Base-by-base conservation (phyloP, 176 grass and related monocot genomes). In the Hordeum marinum region DNA sequence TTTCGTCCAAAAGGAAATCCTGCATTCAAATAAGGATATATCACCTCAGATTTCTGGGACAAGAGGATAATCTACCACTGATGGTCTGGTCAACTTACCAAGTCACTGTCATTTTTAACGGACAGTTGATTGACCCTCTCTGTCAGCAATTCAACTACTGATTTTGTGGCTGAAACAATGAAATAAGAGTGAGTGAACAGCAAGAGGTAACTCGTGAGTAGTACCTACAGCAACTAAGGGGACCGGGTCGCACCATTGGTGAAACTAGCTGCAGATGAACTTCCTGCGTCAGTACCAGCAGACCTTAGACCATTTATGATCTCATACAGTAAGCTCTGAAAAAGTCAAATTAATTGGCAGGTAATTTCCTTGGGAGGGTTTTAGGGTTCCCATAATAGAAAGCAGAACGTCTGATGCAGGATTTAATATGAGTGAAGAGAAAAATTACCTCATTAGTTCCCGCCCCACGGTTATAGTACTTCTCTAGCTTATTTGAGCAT, bases 321-420 rank as follows among this genome's bases (percentile, higher is more conserved):
- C 76, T 99, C 97, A 88, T 91, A 99, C 14, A 99, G 82, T 86
- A 99, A 85, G 68, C 88, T 96, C 97, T 99, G 88, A 81, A 83
- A 85, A 83, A 75, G 77, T 58, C 20, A 69, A 82, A 13, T 75
- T 37, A 77, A 81, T 81, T 52, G 82, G 79, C 52, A 15, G 42
- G 69, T 80, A 69, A 86, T 68, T 59, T 82, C 45, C 13, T 72
- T 39, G 7, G n/a, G 42, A 58, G 34, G 55, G 70, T 45, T 57
- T 27, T 8, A 57, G 15, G 43, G 9, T 50, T 76, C 37, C 5
- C 74, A 80, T 57, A 72, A 83, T 8, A 72, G n/a, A 34, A n/a
- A 46, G 75, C 32, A 41, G 25, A 66, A 42, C 11, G 37, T 86
- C 83, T 78, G 8, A 54, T 37, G 79, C 41, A 20, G 27, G 41